These are phyloP conservation scores for Penicillium sp. DNA, from an alignment of 2,329 filamentous ascomycete genomes.

Conservation along the genomic window DNA sequence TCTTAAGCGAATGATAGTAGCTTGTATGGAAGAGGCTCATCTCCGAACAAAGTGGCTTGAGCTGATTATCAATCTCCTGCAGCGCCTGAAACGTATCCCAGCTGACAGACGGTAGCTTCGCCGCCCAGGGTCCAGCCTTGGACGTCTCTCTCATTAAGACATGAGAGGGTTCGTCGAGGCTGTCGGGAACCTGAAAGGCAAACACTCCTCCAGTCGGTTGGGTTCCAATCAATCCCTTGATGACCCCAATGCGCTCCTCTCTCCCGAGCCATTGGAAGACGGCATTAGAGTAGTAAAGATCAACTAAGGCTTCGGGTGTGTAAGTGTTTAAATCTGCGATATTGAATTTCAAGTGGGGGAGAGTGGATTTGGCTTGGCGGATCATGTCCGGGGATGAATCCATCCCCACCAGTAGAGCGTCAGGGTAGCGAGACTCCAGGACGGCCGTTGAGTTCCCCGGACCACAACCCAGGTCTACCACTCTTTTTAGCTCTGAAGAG, in stretches of 20 bases:
- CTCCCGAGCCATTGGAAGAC: slow-evolving; percentile 59
- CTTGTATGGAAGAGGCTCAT: slow-evolving; percentile 57
- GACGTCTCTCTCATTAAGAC: slow-evolving; percentile 51
- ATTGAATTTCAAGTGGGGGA: slow-evolving; percentile 48
- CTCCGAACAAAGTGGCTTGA: slow-evolving; percentile 43
- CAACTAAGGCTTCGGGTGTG: slow-evolving; percentile 29
- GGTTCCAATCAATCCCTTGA: slow-evolving; percentile 45
- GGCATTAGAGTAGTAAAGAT: slow-evolving; percentile 58
- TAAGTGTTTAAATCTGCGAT: slow-evolving; percentile 50
- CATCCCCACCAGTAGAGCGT: slow-evolving; percentile 51
- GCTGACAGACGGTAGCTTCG: slow-evolving; percentile 33
- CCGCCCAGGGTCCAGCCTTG: slow-evolving; percentile 40
- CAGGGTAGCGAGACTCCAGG: slow-evolving; percentile 50
- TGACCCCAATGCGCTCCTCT: slow-evolving; percentile 44
- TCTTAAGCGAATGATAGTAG: slow-evolving; percentile 55
- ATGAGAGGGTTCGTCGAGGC: slow-evolving; percentile 52
- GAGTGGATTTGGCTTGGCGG: slow-evolving; percentile 42
- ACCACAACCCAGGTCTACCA: slow-evolving; percentile 62
- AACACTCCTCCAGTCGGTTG: slow-evolving; percentile 50
- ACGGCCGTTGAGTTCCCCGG: slow-evolving; percentile 59
- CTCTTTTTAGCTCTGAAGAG: slow-evolving; percentile 40
- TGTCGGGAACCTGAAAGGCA: slow-evolving; percentile 58
- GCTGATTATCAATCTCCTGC: slow-evolving; percentile 50
- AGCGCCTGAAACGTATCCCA: slow-evolving; percentile 52
- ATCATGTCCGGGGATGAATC: slow-evolving; percentile 61